Evolutionary conservation across 2,329 filamentous ascomycete genomes (phyloP).

Genomic region (Colletotrichum aenigma): DNA sequence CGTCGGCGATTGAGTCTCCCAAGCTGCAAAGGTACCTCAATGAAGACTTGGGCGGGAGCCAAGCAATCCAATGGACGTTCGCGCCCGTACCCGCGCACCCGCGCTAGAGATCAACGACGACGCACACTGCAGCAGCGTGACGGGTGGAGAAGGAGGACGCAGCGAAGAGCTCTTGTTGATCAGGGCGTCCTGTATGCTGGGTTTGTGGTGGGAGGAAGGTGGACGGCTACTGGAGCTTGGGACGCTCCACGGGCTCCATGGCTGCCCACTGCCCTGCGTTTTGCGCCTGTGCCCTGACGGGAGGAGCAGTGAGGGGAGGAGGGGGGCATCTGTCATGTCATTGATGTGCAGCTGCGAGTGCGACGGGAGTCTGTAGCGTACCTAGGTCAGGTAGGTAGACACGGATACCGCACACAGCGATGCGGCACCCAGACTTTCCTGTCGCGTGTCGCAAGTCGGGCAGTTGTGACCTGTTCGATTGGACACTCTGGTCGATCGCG

Average conservation of each 20-base stretch:
- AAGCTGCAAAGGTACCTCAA: not conserved
- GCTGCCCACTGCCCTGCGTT: not conserved
- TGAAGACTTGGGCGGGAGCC: not conserved
- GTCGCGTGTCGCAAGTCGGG: slow-evolving; percentile 5
- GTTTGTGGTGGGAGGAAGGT: not conserved
- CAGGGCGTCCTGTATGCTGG: not conserved
- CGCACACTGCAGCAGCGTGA: not conserved
- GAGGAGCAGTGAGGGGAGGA: not conserved
- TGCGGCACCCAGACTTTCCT: not conserved
- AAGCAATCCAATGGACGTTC: not conserved
- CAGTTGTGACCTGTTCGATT: not conserved
- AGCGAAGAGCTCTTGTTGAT: slow-evolving; percentile 4
- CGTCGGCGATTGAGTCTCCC: not conserved
- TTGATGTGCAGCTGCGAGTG: slow-evolving; percentile 14
- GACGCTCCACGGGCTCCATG: slow-evolving; percentile 1
- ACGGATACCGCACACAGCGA: not conserved
- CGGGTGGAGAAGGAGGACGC: not conserved
- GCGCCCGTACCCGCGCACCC: not conserved
- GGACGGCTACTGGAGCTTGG: slow-evolving; percentile 8
- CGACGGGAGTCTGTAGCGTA: not conserved
- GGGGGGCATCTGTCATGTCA: slow-evolving; percentile 6
- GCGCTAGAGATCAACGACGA: not conserved
- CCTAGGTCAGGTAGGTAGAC: not conserved
- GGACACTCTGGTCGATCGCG: not conserved
- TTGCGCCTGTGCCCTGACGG: not conserved